Evolutionary conservation across 768 basidiomycete genomes (phyloP).

Genomic region (Naematelia aurantialba): DNA sequence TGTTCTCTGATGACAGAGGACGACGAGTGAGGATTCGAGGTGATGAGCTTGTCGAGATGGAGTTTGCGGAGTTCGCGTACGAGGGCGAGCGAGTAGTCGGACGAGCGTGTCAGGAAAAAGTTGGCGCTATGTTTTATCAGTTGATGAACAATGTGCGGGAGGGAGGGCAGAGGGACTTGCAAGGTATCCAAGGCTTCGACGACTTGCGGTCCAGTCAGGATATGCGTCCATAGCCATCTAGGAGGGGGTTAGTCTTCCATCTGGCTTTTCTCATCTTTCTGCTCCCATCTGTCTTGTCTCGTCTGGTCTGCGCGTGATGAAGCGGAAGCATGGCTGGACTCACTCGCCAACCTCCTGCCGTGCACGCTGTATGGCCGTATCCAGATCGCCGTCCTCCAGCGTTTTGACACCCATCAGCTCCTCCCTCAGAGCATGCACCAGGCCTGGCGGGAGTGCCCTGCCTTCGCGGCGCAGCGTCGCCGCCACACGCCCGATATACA

Average conservation of each 20-base stretch:
- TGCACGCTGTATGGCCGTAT: constrained; percentile 68
- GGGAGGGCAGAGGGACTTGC: constrained; percentile 55
- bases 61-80: constrained; percentile 83
- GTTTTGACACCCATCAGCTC: constrained; percentile 57
- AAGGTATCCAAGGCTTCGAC: constrained; percentile 78
- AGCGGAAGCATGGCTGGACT: too few species aligned
- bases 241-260: background rate
- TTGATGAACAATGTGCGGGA: background rate
- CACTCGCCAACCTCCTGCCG: constrained; percentile 74
- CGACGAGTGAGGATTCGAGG: constrained; percentile 60
- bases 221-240: constrained; percentile 81
- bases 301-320: too few species aligned
- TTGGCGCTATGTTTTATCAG: constrained; percentile 59
- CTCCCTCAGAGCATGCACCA: constrained; percentile 64
- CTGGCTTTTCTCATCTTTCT: background rate
- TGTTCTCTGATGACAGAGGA: constrained; percentile 75
- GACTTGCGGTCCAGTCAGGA: constrained; percentile 76
- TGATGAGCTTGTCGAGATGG: constrained; percentile 69
- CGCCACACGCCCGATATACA: constrained; percentile 81
- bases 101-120: constrained; percentile 83
- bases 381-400: constrained; percentile 69
- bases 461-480: constrained; percentile 75
- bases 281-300: too few species aligned
- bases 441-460: constrained; percentile 66
- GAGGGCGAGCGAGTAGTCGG: constrained; percentile 76